phyloP scores from a whole-genome alignment of 2,329 filamentous ascomycete genomes.

The Colletotrichum liriopes region DNA sequence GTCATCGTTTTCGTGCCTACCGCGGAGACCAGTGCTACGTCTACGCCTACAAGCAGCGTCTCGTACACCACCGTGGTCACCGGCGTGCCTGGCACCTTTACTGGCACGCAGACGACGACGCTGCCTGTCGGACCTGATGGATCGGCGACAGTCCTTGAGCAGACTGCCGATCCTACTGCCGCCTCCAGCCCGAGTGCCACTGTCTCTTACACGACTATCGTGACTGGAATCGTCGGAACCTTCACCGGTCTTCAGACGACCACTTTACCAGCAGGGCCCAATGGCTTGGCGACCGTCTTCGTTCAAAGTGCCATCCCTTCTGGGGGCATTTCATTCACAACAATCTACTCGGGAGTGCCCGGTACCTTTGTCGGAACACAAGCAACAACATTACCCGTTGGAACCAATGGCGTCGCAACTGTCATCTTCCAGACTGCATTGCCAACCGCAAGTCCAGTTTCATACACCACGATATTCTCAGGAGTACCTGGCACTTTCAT shows the following conservation, averaged over 20 bases:
- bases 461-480: constrained; percentile 17
- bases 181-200: not conserved
- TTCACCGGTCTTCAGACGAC: constrained; percentile 17
- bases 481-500: not conserved
- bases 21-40: not conserved
- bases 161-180: not conserved
- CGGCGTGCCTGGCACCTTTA: constrained; percentile 12
- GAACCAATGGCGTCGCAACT: constrained; percentile 2
- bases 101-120: not conserved
- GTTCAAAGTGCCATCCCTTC: constrained; percentile 14
- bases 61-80: constrained; percentile 17
- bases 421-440: constrained; percentile 12
- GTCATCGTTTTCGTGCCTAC: constrained; percentile 10
- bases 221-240: not conserved
- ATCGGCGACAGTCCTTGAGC: not conserved
- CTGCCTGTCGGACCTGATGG: not conserved
- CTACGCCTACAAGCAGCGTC: not conserved
- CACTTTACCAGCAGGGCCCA: constrained; percentile 18
- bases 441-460: constrained; percentile 2
- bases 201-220: constrained; percentile 1
- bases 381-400: constrained; percentile 9
- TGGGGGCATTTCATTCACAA: constrained; percentile 5
- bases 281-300: constrained; percentile 19
- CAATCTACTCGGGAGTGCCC: constrained; percentile 9
- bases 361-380: constrained; percentile 1